phyloP scores from a whole-genome alignment of 495 filamentous ascomycete genomes.

The Cercophora samala region DNA sequence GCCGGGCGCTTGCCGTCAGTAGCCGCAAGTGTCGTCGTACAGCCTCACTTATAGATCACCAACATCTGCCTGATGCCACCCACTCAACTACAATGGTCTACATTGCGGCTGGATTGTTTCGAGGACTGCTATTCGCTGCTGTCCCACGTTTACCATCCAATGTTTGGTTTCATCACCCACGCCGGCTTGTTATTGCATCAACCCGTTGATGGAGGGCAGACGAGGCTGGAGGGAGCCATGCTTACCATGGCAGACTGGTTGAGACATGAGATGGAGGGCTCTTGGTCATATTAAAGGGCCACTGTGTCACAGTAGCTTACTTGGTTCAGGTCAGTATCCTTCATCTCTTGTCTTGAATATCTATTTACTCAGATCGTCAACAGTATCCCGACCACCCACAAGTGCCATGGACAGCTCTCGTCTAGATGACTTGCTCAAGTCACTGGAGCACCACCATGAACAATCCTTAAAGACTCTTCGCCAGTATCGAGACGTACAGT shows the following conservation, averaged over 20 bases:
- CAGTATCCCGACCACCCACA: neutral
- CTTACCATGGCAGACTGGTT: neutral
- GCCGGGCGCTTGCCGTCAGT: neutral
- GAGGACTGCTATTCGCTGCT: neutral
- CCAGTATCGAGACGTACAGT: slow-evolving; percentile 29
- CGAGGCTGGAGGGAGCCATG: slow-evolving; percentile 1
- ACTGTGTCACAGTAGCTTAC: neutral
- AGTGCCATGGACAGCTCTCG: slow-evolving; percentile 5
- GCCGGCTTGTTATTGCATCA: neutral
- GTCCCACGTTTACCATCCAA: neutral
- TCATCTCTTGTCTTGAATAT: neutral
- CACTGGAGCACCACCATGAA: slow-evolving; percentile 36
- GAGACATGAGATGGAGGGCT: neutral
- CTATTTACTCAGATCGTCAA: neutral
- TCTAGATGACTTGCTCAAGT: slow-evolving; percentile 36
- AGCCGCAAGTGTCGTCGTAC: neutral
- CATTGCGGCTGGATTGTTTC: neutral
- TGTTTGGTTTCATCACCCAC: slow-evolving; percentile 2
- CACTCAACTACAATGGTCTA: neutral
- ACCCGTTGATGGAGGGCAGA: neutral
- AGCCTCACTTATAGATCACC: neutral
- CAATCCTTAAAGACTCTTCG: slow-evolving; percentile 37
- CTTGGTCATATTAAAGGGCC: neutral
- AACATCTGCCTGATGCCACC: neutral
- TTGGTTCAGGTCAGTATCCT: neutral